phyloP scores from a whole-genome alignment of 2,329 filamentous ascomycete species.

The Ophiostoma sp. region DNA sequence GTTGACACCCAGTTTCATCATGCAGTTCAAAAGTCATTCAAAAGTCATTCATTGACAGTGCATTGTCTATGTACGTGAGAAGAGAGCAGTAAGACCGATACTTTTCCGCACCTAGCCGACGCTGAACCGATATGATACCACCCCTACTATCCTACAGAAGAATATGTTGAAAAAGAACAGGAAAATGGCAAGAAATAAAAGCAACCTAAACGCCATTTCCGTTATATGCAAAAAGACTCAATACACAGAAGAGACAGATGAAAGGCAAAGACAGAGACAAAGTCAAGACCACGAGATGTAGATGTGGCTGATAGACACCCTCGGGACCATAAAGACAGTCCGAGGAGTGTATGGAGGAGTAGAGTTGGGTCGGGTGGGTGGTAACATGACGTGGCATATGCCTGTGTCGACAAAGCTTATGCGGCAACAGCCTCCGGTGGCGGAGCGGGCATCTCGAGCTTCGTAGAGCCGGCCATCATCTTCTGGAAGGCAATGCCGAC shows the following conservation, averaged over 20 bases:
- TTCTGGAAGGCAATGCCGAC: conserved; percentile 93
- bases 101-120: conserved; percentile 10
- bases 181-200: neutral
- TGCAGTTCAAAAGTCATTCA: too few species aligned
- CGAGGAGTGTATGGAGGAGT: neutral
- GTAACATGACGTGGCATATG: neutral
- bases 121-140: neutral
- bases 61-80: conserved; percentile 2
- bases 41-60: neutral
- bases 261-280: neutral
- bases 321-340: neutral
- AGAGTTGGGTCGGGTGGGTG: conserved; percentile 6
- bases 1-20: too few species aligned
- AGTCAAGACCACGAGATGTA: neutral
- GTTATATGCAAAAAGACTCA: conserved; percentile 6
- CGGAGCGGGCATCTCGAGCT: conserved; percentile 51
- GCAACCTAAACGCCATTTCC: conserved; percentile 9
- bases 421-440: conserved; percentile 12
- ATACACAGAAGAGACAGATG: neutral
- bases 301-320: neutral
- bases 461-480: conserved; percentile 86
- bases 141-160: neutral
- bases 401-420: neutral
- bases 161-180: neutral
- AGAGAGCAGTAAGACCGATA: neutral